Base-by-base conservation (phyloP, 805 yeast genomes). In the Clavispora carvajalis region DNA sequence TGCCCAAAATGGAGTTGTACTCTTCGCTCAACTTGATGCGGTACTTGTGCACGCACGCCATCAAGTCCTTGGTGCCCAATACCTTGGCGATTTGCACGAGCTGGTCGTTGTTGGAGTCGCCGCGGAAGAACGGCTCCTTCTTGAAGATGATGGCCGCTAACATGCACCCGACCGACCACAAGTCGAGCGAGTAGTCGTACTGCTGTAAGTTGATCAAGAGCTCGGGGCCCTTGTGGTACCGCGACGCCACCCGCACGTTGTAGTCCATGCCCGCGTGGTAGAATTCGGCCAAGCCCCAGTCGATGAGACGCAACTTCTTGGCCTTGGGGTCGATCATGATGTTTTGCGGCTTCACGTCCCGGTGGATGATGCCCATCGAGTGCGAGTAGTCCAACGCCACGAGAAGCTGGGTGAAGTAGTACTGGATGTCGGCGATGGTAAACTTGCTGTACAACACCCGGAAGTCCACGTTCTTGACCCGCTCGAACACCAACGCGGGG, bases 211-310 rank as follows among this genome's bases (percentile, higher is more conserved):
- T 90, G 18, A 89, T 88, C 45, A 90, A 69, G 43, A 90, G 66
- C 58, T 90, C 97, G 3, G 97, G 97, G 3, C 96, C 96, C 63
- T 90, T 90, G 63, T 84, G 90, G 59, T 87, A 88, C 50, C 97
- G 69, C 5, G 95, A 86, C 2, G 97, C 96, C 13, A 90, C 97
- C 49, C 97, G 74, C 16, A 90, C 96, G 56, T 90, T 90, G 56
- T 86, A 90, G 54, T 87, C 95, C 58, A 79, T 84, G 11, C 88
- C 88, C 18, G 87, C 80, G 58, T 90, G 96, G 57, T 89, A 89
- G 58, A 87, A 89, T 60, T 90, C 97, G 7, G 97, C 96, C 38
- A 90, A 67, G 7, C 97, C 97, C 96, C 96, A 90, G 63, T 90
- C 97, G 40, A 90, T 89, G 48, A 89, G 74, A 48, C 95, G 76